Evolutionary conservation across 768 basidiomycete genomes (phyloP).

Genomic region (Cantharellus anzutake): DNA sequence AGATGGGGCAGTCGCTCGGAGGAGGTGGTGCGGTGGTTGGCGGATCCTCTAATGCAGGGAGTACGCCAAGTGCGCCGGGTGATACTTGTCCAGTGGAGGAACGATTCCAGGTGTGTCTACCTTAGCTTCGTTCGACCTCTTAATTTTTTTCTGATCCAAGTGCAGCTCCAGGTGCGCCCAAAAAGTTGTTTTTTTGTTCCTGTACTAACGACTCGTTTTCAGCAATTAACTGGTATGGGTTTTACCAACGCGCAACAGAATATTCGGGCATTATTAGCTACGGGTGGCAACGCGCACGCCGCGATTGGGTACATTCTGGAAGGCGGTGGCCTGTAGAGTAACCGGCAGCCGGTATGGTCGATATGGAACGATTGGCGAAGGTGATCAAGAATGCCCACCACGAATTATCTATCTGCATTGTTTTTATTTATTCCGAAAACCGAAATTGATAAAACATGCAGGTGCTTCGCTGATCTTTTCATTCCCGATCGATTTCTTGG

Average conservation of each 20-base stretch:
- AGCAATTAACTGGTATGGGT: slow-evolving; percentile 93
- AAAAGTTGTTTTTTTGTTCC: too few relatives aligned
- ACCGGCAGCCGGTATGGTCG: neutral
- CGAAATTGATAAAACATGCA: too few relatives aligned
- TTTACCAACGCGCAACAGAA: slow-evolving; percentile 82
- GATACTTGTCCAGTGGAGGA: slow-evolving; percentile 74
- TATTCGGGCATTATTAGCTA: slow-evolving; percentile 72
- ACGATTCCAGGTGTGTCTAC: slow-evolving; percentile 43
- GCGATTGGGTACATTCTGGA: slow-evolving; percentile 85
- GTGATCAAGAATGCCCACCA: too few relatives aligned
- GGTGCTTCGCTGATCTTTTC: too few relatives aligned
- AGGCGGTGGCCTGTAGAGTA: slow-evolving; percentile 45
- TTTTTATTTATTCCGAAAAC: too few relatives aligned
- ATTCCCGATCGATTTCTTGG: too few relatives aligned
- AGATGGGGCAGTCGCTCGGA: slow-evolving; percentile 23
- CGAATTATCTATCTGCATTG: slow-evolving; percentile 38
- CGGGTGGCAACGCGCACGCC: slow-evolving; percentile 79
- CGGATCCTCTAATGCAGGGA: slow-evolving; percentile 10
- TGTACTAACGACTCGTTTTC: too few relatives aligned
- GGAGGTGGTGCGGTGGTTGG: slow-evolving; percentile 17
- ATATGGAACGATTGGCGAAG: too few relatives aligned
- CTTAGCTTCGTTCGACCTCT: neutral
- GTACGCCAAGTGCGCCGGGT: slow-evolving; percentile 20
- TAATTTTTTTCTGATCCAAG: neutral
- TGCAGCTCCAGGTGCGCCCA: slow-evolving; percentile 31